Conservation (phyloP, 2,329 filamentous ascomycete species). For the Zopfia rhizophila region DNA sequence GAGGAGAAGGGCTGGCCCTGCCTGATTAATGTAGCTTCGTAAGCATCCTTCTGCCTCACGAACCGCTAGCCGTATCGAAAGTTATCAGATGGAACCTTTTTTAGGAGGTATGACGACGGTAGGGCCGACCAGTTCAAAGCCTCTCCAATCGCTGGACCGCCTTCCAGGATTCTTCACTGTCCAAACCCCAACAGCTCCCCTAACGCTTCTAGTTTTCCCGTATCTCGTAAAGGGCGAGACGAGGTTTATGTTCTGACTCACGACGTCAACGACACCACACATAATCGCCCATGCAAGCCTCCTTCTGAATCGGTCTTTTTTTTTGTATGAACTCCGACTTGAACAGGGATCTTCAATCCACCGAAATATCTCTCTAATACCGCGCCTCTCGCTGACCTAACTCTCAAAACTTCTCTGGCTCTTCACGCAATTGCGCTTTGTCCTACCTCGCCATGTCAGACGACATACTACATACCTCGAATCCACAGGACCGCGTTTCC, state of each 20-base stretch:
- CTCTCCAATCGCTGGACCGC: too few relatives aligned
- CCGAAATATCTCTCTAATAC: not conserved
- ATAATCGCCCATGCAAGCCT: too few relatives aligned
- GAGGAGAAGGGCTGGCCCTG: too few relatives aligned
- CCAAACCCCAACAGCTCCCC: slow-evolving; percentile 7
- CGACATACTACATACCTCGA: slow-evolving; percentile 28
- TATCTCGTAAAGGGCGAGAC: too few relatives aligned
- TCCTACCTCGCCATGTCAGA: slow-evolving; percentile 36
- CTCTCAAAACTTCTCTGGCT: not conserved
- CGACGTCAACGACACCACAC: too few relatives aligned
- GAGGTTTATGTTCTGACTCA: too few relatives aligned
- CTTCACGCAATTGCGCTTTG: not conserved
- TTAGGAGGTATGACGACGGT: too few relatives aligned
- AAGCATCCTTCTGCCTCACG: slow-evolving; percentile 2
- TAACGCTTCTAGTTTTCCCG: too few relatives aligned
- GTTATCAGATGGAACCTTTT: slow-evolving; percentile 14
- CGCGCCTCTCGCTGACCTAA: not conserved
- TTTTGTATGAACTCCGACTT: too few relatives aligned
- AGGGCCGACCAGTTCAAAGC: too few relatives aligned
- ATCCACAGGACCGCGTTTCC: slow-evolving; percentile 30
- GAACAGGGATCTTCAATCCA: slow-evolving; percentile 2
- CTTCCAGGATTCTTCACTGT: slow-evolving; percentile 3
- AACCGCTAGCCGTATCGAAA: slow-evolving; percentile 3
- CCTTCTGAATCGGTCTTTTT: too few relatives aligned
- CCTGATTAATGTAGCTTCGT: too few relatives aligned